Evolutionary conservation across 306 rosid genomes (phyloP).

Genomic region (Prunus davidiana): DNA sequence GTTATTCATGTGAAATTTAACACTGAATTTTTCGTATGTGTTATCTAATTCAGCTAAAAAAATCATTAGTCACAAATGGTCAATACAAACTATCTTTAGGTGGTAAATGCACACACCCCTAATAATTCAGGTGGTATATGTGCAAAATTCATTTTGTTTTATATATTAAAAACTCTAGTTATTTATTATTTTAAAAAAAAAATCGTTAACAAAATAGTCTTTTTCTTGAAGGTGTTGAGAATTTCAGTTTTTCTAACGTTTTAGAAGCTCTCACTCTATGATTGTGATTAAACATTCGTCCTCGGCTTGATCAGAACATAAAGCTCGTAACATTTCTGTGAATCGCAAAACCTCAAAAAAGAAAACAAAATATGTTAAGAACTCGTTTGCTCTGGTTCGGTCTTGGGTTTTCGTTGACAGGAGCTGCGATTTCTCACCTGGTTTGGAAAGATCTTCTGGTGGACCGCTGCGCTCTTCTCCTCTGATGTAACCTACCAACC

Average conservation of each 20-base stretch:
- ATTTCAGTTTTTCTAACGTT: background rate
- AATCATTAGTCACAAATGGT: fast-evolving
- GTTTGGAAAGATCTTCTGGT: constrained; percentile 32
- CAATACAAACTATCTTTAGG: too few species aligned
- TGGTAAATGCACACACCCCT: too few species aligned
- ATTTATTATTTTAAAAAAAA: too few species aligned
- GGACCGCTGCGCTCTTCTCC: constrained; percentile 28
- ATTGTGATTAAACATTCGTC: background rate
- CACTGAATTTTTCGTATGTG: too few species aligned
- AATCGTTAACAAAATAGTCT: too few species aligned
- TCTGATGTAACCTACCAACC: constrained; percentile 26
- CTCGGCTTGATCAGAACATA: background rate
- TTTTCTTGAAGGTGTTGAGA: too few species aligned
- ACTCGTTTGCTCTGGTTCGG: constrained; percentile 41
- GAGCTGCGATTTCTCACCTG: constrained; percentile 40
- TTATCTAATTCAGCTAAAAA: too few species aligned
- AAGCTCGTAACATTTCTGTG: background rate
- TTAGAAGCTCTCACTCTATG: background rate
- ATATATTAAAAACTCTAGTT: too few species aligned
- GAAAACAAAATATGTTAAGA: constrained; percentile 26
- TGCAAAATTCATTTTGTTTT: too few species aligned
- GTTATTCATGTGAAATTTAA: too few species aligned
- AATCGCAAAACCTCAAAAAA: background rate
- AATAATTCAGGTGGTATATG: too few species aligned
- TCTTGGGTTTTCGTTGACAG: constrained; percentile 31